A percentile compares a stretch with the other conserved stretches of the same genome.
Conservation (phyloP, 139 green algal genomes). For the Chlorella vulgaris region DNA sequence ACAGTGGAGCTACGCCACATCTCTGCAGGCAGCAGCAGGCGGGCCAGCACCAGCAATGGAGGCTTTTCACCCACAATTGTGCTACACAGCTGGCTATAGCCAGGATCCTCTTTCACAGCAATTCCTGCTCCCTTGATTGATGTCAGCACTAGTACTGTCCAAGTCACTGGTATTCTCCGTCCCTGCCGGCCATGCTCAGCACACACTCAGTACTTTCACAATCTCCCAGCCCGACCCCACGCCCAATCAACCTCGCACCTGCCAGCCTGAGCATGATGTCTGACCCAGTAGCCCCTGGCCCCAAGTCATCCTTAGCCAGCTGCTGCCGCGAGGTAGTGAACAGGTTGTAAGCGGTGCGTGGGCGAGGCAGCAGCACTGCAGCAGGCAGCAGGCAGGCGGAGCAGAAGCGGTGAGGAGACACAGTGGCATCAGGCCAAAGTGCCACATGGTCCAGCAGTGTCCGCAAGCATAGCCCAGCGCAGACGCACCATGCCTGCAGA, state of each 20-base stretch:
- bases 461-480: background rate
- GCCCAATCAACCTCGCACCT: too few relatives aligned
- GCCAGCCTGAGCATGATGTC: background rate
- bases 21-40: background rate
- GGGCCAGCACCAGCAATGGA: background rate
- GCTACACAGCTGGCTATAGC: background rate
- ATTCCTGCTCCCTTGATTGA: too few relatives aligned
- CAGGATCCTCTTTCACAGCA: background rate
- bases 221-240: too few relatives aligned
- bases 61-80: background rate
- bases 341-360: slow-evolving; percentile 36
- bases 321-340: background rate
- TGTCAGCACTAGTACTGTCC: too few relatives aligned
- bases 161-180: too few relatives aligned
- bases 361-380: slow-evolving; percentile 21
- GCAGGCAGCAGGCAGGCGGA: too few relatives aligned
- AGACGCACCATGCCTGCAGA: too few relatives aligned
- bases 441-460: background rate
- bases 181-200: too few relatives aligned
- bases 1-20: background rate
- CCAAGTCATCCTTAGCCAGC: background rate
- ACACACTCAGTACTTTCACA: too few relatives aligned
- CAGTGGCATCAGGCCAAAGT: background rate
- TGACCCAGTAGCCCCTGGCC: background rate
- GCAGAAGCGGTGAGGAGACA: too few relatives aligned